Base-by-base conservation (phyloP, 176 grass and related monocot species). In the Alloteropsis semialata region DNA sequence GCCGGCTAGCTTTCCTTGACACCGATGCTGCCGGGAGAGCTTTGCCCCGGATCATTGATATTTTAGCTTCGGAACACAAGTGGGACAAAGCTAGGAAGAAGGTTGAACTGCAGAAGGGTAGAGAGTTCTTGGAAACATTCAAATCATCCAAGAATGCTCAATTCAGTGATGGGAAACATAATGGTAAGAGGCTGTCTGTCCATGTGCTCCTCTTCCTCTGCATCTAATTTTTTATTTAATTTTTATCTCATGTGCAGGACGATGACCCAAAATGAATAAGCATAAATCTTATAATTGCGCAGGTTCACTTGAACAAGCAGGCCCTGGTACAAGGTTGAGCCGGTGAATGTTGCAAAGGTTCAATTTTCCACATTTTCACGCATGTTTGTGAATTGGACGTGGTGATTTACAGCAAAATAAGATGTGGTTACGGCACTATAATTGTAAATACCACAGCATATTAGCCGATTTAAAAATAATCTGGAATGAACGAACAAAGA, bases 131-230 rank as follows among this genome's bases (percentile, higher is more conserved):
- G 82, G 85, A 90, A 89, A 98, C 92, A 61, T 98, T 95, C 50
- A 98, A 98, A 27, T 93, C 92, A 22, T 95, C 92, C 5, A 95
- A 91, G 75, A 98, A 98, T 39, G 96, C 92, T 30, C 92, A 91
- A 41, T 98, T 98, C 55, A 84, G 84, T 62, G 96, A 98, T 86
- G 92, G 96, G 28, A 98, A 98, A 78, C 96, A 98, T 87, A 92
- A 74, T 18, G 87, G 96, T 97, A 83, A 76, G 38, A 28, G 1
- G 29, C 30, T 17, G 44, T 32, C 12, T 32, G 66, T 75, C 62
- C 41, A 38, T 32, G 0, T 4, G 0, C 0, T 48, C 8, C 6
- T 10, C 28, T 39, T 75, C 2, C 51, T 9, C 5, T 8, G 7
- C 17, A 19, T 41, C 18, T 3, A 5, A 1, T 69, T 81, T 17